Evolutionary conservation across 2,329 filamentous ascomycete genomes (phyloP).

Genomic region (Knufia fluminis): DNA sequence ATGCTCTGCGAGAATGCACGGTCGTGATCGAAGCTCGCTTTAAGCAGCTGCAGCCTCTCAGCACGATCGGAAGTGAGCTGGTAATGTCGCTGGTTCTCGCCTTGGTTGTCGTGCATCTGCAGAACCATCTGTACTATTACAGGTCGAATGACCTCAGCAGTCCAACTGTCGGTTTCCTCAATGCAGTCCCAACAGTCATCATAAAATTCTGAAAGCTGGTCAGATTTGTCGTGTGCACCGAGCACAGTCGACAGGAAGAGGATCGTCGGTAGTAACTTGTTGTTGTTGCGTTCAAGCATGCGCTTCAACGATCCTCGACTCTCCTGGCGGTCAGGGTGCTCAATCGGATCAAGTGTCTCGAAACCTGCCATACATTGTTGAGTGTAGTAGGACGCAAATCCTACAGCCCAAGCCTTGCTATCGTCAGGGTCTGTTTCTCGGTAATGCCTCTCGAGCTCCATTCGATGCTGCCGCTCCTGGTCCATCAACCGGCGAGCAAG

Average conservation of each 20-base stretch:
- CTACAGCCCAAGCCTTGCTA: background rate
- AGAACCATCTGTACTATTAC: background rate
- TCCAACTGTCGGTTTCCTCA: background rate
- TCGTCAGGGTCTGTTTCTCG: background rate
- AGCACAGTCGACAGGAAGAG: constrained; percentile 1
- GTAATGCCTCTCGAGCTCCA: background rate
- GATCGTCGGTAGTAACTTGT: background rate
- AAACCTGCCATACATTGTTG: background rate
- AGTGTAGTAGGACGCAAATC: constrained; percentile 6
- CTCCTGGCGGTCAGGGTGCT: background rate
- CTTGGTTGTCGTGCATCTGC: background rate
- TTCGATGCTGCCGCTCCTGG: too few relatives aligned
- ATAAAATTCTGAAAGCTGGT: constrained; percentile 2
- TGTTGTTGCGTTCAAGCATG: background rate
- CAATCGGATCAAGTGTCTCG: background rate
- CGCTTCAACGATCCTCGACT: background rate
- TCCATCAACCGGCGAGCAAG: too few relatives aligned
- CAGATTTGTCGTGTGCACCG: background rate
- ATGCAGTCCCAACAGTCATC: constrained; percentile 7
- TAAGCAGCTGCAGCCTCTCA: background rate
- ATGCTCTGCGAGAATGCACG: constrained; percentile 2
- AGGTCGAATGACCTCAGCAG: background rate
- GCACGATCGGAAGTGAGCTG: background rate
- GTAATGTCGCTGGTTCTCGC: background rate
- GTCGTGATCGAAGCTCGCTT: background rate